Base-by-base conservation (phyloP, 192 early-diverging fungal genomes). In the Coemansia sp. region DNA sequence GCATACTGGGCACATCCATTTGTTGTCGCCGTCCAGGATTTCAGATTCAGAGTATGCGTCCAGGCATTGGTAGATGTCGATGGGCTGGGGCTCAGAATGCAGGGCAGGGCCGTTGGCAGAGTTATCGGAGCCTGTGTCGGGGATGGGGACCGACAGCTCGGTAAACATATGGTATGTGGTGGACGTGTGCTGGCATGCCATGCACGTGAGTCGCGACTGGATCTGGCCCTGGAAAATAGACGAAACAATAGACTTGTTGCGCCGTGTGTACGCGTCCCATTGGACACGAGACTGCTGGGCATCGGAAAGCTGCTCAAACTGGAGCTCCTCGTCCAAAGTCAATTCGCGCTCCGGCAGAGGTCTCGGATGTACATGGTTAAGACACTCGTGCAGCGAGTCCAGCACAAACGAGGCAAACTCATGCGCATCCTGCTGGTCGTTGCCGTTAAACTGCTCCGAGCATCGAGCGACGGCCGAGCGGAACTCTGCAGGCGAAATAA, bases 341-440 rank as follows among this genome's bases (percentile, higher is more conserved):
- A 50, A 49, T 55, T 54, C 85, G 67, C 22, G 68, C 48, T 74
- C 66, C 0, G 81, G 75, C n/a, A 83, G 69, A 35, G 69, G 80
- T 13, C 73, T 53, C 2, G 66, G 66, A 38, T 82, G 62, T n/a
- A 86, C 82, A 19, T 85, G 62, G 64, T 99, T 99, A 32, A 97
- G 67, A 62, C 94, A 89, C 74, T 98, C 97, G 67, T 99, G 96
- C 16, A 99, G 67, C 0, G 88, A 82, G 82, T 98, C 94, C 23
- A 98, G 71, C 55, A 99, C 70, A 68, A 92, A 98, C 3, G 86
- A 82, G 11, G 97, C 81, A 78, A 99, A 98, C 78, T 98, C 96
- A 67, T 99, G 97, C 1, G 91, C 91, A 78, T 99, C 97, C 27
- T 99, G 94, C 71, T 99, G 97, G 54, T 97, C 93, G 50, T 85